Percentiles rank a stretch among this genome's conserved stretches.
phyloP scores from a whole-genome alignment of 257 asterid genomes.

The Przewalskia tangutica region DNA sequence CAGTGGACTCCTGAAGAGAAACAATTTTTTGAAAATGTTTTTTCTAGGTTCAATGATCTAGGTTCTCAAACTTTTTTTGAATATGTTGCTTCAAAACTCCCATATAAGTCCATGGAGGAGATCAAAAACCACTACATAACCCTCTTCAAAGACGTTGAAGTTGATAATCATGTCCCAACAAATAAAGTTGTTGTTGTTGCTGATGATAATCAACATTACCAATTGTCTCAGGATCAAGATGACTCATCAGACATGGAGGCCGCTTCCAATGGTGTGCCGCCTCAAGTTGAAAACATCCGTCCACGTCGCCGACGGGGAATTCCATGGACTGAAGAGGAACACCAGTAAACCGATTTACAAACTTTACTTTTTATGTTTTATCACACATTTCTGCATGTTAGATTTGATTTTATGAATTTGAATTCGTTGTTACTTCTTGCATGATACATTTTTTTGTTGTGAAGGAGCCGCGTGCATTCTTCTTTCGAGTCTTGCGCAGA shows the following conservation, averaged over 20 bases:
- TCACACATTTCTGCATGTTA: not conserved
- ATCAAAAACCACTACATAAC: not conserved
- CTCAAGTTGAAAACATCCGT: not conserved
- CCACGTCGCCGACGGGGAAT: slow-evolving; percentile 9
- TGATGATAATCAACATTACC: not conserved
- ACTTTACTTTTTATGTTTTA: not conserved
- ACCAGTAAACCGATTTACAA: slow-evolving; percentile 13
- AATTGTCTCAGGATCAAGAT: not conserved
- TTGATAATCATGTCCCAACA: not conserved
- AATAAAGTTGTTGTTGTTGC: not conserved
- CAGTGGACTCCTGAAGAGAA: not conserved
- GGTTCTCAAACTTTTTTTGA: not conserved
- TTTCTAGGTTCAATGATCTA: not conserved
- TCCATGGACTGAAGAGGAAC: slow-evolving; percentile 43
- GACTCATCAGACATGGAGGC: not conserved
- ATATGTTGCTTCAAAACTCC: not conserved
- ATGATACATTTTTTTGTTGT: too few species aligned
- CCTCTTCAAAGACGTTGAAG: not conserved
- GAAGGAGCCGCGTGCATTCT: too few species aligned
- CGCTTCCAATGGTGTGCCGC: not conserved
- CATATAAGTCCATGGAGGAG: not conserved
- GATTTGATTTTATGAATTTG: not conserved
- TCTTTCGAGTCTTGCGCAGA: too few species aligned
- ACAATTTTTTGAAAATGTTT: not conserved
- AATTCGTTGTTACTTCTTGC: not conserved